phyloP scores from a whole-genome alignment of 164 flowering plant species.

The grape (Vitis vinifera) region ASM3070453v1 NC_081808.1:21011501-21012000 shows the following conservation, averaged over 20 bases:
- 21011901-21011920: constrained; percentile 84
- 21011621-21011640: too few relatives aligned
- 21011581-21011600: too few relatives aligned
- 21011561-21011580: too few relatives aligned
- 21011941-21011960: too few relatives aligned
- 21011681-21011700: constrained; percentile 74
- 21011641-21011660: too few relatives aligned
- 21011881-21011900: constrained; percentile 92
- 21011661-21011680: constrained; percentile 40
- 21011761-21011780: constrained; percentile 98
- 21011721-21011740: constrained; percentile 93
- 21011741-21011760: constrained; percentile 95
- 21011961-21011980: too few relatives aligned
- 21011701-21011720: constrained; percentile 95
- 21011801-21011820: constrained; percentile 89
- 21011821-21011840: constrained; percentile 80
- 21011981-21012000: too few relatives aligned
- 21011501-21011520: too few relatives aligned
- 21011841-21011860: constrained; percentile 38
- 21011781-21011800: constrained; percentile 77
- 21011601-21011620: too few relatives aligned
- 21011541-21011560: too few relatives aligned
- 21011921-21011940: constrained; percentile 77
- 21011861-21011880: constrained; percentile 92
- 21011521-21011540: too few relatives aligned